Base-by-base conservation (phyloP, 2,329 filamentous ascomycete genomes). In the Cladosporium velox region DNA sequence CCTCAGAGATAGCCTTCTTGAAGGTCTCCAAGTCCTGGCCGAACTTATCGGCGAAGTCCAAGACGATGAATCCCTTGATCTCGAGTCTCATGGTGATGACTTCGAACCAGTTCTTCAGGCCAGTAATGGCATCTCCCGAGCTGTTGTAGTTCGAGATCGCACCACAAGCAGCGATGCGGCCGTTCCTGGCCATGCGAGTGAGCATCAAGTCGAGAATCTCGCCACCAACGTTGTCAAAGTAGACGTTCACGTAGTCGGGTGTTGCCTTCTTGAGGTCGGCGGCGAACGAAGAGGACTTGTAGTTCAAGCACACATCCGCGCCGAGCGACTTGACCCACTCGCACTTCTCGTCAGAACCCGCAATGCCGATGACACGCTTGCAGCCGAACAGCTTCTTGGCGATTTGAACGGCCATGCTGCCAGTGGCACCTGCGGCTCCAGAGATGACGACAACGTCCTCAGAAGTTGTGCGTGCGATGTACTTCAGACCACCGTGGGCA, bases 141-240 rank as follows among this genome's bases (percentile, higher is more conserved):
- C 81, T 76, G 77, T 91, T 91, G 77, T 92, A 92, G 76, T 88
- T 85, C 74, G 85, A 88, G 78, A 92, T 91, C 7, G 72, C 83
- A 59, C 90, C 90, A 77, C 90, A 92, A 78, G 90, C 90, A 70
- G 89, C 71, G 21, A 92, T 90, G 38, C 90, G 83, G 15, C 89
- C 80, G 74, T 85, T 80, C 61, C 79, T 78, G 65, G 87, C 88
- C 66, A 90, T 89, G n/a, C 88, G 83, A 3, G 77, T 79, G 47
- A 92, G 81, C 54, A 87, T 88, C 68, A 87, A 77, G 73, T 92
- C 88, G 34, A 92, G 81, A 64, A 91, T 89, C 68, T 90, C 87
- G 6, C 90, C 90, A 12, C 89, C 90, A 24, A 90, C 88, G 79
- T 91, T 91, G 77, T 92, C 90, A 75, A 87, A 92, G 78, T 87